These are phyloP conservation scores for Yamadazyma diddensiae DNA, from an alignment of 1,139 yeast genomes.

Conservation along the genomic window DNA sequence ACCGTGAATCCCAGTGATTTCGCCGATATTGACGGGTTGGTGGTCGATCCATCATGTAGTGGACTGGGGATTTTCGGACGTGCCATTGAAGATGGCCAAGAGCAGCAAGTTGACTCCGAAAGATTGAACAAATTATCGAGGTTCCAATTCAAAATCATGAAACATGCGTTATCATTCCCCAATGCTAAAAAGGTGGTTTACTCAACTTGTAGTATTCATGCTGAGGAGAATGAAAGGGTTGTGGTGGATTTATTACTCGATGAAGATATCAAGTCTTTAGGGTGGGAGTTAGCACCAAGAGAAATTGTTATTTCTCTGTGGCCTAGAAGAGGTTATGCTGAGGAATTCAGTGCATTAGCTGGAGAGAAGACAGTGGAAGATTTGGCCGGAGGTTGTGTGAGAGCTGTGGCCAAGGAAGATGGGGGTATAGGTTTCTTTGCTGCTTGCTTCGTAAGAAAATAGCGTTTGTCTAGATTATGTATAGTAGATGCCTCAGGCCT, in stretches of 20 bases:
- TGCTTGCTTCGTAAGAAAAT: conserved; percentile 50
- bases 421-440: conserved; percentile 99
- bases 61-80: conserved; percentile 97
- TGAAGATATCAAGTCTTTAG: conserved; percentile 52
- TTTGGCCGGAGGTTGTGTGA: conserved; percentile 80
- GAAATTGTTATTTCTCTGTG: conserved; percentile 72
- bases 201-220: conserved; percentile 92
- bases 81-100: conserved; percentile 49
- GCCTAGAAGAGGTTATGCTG: conserved; percentile 77
- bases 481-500: neutral
- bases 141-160: conserved; percentile 82
- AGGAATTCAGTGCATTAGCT: conserved; percentile 56
- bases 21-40: conserved; percentile 67
- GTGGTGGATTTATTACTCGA: conserved; percentile 75
- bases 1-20: conserved; percentile 59
- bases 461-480: no score
- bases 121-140: conserved; percentile 71
- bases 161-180: conserved; percentile 85
- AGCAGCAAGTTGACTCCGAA: conserved; percentile 45
- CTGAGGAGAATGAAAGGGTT: conserved; percentile 90
- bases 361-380: conserved; percentile 43
- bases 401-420: conserved; percentile 82
- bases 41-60: conserved; percentile 96
- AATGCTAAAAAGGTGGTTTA: conserved; percentile 77
- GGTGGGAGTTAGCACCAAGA: conserved; percentile 73